phyloP scores from a whole-genome alignment of 805 yeast genomes.

The Debaryomyces tyrocola region DNA sequence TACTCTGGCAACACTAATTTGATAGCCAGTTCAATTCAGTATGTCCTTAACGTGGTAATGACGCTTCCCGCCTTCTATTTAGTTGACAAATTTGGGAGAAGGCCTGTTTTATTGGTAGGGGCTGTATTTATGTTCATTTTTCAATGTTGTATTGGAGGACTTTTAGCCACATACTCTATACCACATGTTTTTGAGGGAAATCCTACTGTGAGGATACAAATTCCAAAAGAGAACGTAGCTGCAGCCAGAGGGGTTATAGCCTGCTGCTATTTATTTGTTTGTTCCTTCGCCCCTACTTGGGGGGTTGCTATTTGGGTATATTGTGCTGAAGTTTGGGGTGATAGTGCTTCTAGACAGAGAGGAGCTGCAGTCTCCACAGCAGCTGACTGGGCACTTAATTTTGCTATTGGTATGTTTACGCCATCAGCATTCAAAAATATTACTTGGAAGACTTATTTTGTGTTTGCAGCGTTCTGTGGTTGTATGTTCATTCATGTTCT shows the following conservation, averaged over 20 bases:
- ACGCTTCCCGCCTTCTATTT: constrained; percentile 59
- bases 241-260: constrained; percentile 45
- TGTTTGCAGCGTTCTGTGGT: constrained; percentile 53
- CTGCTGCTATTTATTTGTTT: constrained; percentile 46
- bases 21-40: constrained; percentile 54
- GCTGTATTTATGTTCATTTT: constrained; percentile 40
- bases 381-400: constrained; percentile 62
- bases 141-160: constrained; percentile 33
- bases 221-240: constrained; percentile 27
- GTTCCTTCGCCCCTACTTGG: constrained; percentile 51
- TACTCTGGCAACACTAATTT: constrained; percentile 46
- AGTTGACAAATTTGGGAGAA: constrained; percentile 63
- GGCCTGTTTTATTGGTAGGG: constrained; percentile 50
- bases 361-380: constrained; percentile 52
- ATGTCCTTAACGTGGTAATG: constrained; percentile 49
- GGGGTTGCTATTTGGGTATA: constrained; percentile 53
- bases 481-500: constrained; percentile 47
- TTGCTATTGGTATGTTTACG: constrained; percentile 58
- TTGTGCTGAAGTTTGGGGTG: constrained; percentile 55
- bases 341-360: not conserved
- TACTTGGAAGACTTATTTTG: constrained; percentile 54
- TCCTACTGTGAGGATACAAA: constrained; percentile 27
- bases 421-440: constrained; percentile 52
- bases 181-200: constrained; percentile 22
- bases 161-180: constrained; percentile 28